A percentile compares a stretch with the other conserved stretches of the same genome.
Conservation (phyloP, 345 rosid genomes). For the Theobroma cacao region DNA sequence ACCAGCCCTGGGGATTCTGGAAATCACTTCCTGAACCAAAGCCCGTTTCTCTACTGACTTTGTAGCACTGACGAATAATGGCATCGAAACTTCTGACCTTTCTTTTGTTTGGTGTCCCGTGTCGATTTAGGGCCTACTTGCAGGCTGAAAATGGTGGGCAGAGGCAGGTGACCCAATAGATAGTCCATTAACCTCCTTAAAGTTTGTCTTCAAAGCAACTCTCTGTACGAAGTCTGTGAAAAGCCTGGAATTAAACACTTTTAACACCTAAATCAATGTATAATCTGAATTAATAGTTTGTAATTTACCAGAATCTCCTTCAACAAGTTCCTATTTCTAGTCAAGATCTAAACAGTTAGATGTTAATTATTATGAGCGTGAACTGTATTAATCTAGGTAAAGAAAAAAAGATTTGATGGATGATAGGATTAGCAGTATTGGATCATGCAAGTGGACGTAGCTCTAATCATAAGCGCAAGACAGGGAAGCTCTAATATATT, state of each 20-base stretch:
- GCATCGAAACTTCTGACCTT: neutral
- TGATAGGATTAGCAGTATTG: neutral
- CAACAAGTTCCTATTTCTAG: neutral
- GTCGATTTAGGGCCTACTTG: neutral
- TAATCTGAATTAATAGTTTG: neutral
- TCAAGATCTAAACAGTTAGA: neutral
- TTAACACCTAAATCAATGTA: neutral
- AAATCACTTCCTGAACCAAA: neutral
- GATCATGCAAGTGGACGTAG: too few relatives aligned
- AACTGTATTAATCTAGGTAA: neutral
- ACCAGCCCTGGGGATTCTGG: neutral
- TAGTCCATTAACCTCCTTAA: neutral
- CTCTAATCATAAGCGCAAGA: neutral
- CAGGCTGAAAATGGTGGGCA: slow-evolving; percentile 3
- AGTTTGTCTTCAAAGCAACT: neutral
- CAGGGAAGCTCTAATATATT: neutral
- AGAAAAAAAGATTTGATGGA: neutral
- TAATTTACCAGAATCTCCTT: neutral
- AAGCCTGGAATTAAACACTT: neutral
- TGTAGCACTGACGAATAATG: neutral
- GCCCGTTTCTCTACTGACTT: neutral
- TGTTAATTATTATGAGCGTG: neutral
- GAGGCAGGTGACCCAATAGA: neutral
- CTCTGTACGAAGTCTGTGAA: neutral
- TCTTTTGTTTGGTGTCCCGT: neutral